Evolutionary conservation across 768 basidiomycete genomes (phyloP), one percentile per base, ranked within the genome.

Genomic region (Hemileccinum impolitum): DNA sequence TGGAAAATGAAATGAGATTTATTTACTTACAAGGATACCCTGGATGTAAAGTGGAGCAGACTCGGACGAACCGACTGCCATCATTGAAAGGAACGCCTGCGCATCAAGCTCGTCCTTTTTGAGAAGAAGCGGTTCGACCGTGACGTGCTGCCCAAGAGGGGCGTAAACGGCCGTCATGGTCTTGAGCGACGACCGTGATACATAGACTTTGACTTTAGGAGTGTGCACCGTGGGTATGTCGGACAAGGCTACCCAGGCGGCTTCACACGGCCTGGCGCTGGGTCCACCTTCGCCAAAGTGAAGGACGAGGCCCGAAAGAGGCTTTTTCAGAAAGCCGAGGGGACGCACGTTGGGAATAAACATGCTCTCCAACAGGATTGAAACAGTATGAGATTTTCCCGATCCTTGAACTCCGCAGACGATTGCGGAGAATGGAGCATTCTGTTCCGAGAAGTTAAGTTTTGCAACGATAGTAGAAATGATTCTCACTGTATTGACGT

Each of bases 321-420:
- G 69, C 51, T 78, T 81, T 23, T 75, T 61, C 8, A 84, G 62
- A 0, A 60, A 62, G 0, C 87, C 87, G 15, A 81, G 76, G 0
- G 72, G 55, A 2, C 72, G 56, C 48, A 75, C 74, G 13, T 70
- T 66, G 0, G 81, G 54, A n/a, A 88, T 76, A 8, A 88, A 69
- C 80, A 87, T 84, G 51, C 73, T 82, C 60, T 89, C 87, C 0
- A 89, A 59, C 6, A 89, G 70, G 0, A 83, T 77, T 0, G 85
- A 81, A 2, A 86, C 78, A 0, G 84, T 86, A 43, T 89, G 86
- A 0, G 84, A 87, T 57, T 89, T 88, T 9, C 86, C 86, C 0
- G 85, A 82, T 1, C 87, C 85, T 69, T 88, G 87, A 0, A 87
- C 85, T 0, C 86, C 86, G 45, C 86, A 89, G 3, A 88, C 76